phyloP scores from a whole-genome alignment of 2,329 filamentous ascomycete genomes.

The Cladosporium sp. region DNA sequence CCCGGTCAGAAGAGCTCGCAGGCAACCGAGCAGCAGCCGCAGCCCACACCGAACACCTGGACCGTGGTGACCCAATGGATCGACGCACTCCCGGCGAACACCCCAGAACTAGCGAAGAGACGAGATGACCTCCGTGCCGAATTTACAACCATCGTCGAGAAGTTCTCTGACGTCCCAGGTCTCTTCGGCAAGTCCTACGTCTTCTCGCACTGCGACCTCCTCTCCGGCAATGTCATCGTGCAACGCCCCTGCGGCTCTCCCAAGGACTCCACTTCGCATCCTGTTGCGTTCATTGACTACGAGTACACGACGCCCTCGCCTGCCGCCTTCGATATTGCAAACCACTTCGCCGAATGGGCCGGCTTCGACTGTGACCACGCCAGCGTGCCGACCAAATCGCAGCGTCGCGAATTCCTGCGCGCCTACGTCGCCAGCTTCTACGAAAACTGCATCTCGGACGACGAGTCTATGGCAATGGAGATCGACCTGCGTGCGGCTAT shows the following conservation, averaged over 20 bases:
- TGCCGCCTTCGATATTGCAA: conserved; percentile 91
- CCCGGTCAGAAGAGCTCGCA: conserved; percentile 36
- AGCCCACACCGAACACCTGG: conserved; percentile 82
- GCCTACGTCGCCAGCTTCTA: conserved; percentile 74
- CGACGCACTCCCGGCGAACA: conserved; percentile 68
- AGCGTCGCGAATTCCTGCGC: conserved; percentile 72
- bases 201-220: conserved; percentile 89
- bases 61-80: conserved; percentile 97
- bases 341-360: conserved; percentile 98
- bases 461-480: conserved; percentile 46
- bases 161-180: conserved; percentile 70
- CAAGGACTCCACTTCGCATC: not conserved
- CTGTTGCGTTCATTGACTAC: conserved; percentile 77
- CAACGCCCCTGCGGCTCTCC: conserved; percentile 11
- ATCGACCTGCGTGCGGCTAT: conserved; percentile 54
- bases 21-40: conserved; percentile 42
- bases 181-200: conserved; percentile 74
- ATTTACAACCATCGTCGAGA: conserved; percentile 60
- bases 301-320: conserved; percentile 94
- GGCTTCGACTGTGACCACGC: conserved; percentile 92
- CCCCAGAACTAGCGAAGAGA: conserved; percentile 60
- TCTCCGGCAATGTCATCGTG: conserved; percentile 95
- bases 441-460: conserved; percentile 33
- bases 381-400: conserved; percentile 69
- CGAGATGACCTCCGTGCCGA: conserved; percentile 67